Conservation (phyloP, 257 asterid species). For the Plantago ovata region DNA sequence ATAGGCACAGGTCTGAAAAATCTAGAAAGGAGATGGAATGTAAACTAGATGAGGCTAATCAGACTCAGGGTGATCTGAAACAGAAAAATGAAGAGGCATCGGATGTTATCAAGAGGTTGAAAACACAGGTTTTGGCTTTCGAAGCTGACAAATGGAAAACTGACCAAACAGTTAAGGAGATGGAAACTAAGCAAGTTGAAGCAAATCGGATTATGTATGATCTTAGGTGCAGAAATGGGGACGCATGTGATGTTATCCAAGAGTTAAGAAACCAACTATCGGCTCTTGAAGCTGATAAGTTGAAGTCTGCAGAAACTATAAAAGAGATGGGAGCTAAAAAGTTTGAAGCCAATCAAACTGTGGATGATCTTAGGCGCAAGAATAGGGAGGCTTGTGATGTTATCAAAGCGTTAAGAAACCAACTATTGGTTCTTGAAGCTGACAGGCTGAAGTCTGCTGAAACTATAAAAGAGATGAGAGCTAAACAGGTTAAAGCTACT, state of each 20-base stretch:
- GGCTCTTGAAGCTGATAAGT: neutral
- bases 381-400: neutral
- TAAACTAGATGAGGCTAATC: no score
- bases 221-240: neutral
- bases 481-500: neutral
- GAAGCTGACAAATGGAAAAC: neutral
- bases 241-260: neutral
- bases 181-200: neutral
- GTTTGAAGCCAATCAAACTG: neutral
- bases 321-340: neutral
- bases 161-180: neutral
- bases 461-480: neutral
- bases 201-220: neutral
- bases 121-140: neutral
- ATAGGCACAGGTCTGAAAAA: no score
- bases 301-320: neutral
- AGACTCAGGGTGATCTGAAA: neutral
- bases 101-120: neutral
- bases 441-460: neutral
- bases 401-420: neutral
- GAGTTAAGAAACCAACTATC: neutral
- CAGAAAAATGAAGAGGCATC: neutral
- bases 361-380: neutral
- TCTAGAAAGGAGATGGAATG: no score
- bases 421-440: neutral